These are phyloP conservation scores for Leccinellum rugosiceps DNA, from an alignment of 768 basidiomycete genomes.

Conservation along the genomic window DNA sequence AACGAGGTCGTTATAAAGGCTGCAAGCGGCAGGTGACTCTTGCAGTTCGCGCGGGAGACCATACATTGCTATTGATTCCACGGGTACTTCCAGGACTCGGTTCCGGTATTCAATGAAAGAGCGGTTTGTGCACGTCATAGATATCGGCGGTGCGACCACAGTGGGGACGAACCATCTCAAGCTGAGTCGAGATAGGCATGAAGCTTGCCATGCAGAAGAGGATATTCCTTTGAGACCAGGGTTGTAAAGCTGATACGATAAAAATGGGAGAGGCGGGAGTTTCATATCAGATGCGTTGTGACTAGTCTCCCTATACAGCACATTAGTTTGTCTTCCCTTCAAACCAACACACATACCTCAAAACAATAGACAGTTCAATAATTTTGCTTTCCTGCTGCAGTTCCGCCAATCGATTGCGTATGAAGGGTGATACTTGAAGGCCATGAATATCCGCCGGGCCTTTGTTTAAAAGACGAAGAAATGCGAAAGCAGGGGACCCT, in stretches of 20 bases:
- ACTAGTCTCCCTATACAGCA: conserved; percentile 19
- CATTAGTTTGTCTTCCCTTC: conserved; percentile 3
- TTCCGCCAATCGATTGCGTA: conserved; percentile 52
- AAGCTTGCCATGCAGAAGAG: conserved; percentile 58
- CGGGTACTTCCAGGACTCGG: conserved; percentile 59
- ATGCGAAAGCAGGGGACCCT: conserved; percentile 65
- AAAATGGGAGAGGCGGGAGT: conserved; percentile 12
- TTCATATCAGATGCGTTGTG: conserved; percentile 18
- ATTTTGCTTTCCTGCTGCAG: conserved; percentile 42
- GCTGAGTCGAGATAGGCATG: conserved; percentile 75
- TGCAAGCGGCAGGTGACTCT: conserved; percentile 54
- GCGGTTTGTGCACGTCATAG: conserved; percentile 68
- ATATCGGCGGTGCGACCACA: conserved; percentile 81
- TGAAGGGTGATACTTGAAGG: conserved; percentile 57
- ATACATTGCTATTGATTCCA: conserved; percentile 75
- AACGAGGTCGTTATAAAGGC: conserved; percentile 43
- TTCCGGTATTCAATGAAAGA: conserved; percentile 73
- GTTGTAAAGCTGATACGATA: conserved; percentile 36
- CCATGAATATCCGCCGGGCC: conserved; percentile 63
- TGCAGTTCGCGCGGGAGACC: conserved; percentile 71
- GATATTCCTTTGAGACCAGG: conserved; percentile 62
- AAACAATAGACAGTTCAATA: conserved; percentile 41
- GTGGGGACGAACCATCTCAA: conserved; percentile 86
- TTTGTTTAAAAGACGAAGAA: conserved; percentile 66
- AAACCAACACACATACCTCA: conserved; percentile 37